Base-by-base conservation (phyloP, 805 yeast genomes). In the Debaryomyces prosopidis region DNA sequence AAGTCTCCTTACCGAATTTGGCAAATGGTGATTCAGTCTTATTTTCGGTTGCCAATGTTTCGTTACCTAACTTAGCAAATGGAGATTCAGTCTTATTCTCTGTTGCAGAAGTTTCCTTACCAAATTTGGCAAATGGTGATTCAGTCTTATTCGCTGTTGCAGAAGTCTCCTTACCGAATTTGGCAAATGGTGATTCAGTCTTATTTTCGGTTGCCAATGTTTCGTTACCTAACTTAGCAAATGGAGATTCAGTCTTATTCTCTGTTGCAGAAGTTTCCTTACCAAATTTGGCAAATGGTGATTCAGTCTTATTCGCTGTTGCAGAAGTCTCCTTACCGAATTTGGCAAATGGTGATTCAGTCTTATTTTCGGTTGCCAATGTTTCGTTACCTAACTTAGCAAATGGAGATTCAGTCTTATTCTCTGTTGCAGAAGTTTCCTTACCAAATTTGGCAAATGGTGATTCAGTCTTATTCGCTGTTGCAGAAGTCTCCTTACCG, bases 101-200 rank as follows among this genome's bases (percentile, higher is more conserved):
- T 2, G 26, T 4, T 23, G 26, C 9, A 4, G 26, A 10, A 23
- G 26, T 10, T 23, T 23, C 26, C 9, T 23, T 23, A 31, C 32
- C 33, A 7, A 44, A 37, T 9, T 27, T 36, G 5, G 44, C 51
- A 36, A 47, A 46, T 36, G 48, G 46, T 10, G 52, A 45, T n/a
- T 20, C 16, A 7, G 28, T 33, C 36, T 42, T 37, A 18, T 15
- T n/a, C 15, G 8, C 20, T 10, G 15, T 27, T n/a, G 19, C 2
- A 27, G 11, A 23, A 3, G 26, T 23, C 2, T 23, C 26, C 5
- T 23, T 4, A 30, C 33, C 33, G 5, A 30, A 5, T 30, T 33
- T 12, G 12, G 31, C 40, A 14, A 38, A 14, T 7, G 32, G 32
- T n/a, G 32, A 27, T 8, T 20, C 18, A 7, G 26, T 3, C 8